Base-by-base conservation (phyloP, 106 monocot genomes). In the Acorus gramineus region DNA sequence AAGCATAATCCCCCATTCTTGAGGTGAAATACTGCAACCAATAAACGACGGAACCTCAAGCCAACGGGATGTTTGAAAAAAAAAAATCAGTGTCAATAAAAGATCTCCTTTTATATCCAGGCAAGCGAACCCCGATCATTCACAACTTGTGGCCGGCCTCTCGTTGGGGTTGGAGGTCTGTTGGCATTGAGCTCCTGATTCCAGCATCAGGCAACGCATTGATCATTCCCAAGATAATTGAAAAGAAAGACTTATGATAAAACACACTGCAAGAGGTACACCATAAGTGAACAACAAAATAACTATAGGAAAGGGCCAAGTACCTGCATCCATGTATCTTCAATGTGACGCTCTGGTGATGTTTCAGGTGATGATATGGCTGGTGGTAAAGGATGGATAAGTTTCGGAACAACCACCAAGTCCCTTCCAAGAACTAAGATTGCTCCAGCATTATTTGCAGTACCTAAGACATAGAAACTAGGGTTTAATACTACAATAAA, bases 251-350 rank as follows among this genome's bases (percentile, higher is more conserved):
- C 28, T 28, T 28, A 28, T 28, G 28, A 28, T 28, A 28, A 28
- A 28, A 28, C 28, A 28, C 28, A 28, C 28, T 28, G 28, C 28
- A 28, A 1, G 28, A 28, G 28, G 28, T 28, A 28, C 28, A 28
- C 28, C 28, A 28, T 28, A 28, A 28, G 28, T 28, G 28, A 28
- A 28, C 28, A 28, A 28, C 28, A 28, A 28, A 28, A 28, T 28
- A 4, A 7, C 3, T 44, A 61, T 7, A 3, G 44, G 7, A 7
- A 53, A 54, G 5, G 11, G 53, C 5, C 28, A 28, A 6, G 13
- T 12, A 96, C 96, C 96, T 98, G 96, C 96, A 98, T 98, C 96
- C 96, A 98, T 63, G 91, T 98, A 76, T 98, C 96, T 62, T 98
- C 91, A 53, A 82, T 83, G 59, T 91, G 90, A 68, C 70, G 82